Evolutionary conservation across 192 early-diverging fungal genomes (phyloP), one percentile per base, ranked within the genome.

Genomic region (Kickxella alabastrina): DNA sequence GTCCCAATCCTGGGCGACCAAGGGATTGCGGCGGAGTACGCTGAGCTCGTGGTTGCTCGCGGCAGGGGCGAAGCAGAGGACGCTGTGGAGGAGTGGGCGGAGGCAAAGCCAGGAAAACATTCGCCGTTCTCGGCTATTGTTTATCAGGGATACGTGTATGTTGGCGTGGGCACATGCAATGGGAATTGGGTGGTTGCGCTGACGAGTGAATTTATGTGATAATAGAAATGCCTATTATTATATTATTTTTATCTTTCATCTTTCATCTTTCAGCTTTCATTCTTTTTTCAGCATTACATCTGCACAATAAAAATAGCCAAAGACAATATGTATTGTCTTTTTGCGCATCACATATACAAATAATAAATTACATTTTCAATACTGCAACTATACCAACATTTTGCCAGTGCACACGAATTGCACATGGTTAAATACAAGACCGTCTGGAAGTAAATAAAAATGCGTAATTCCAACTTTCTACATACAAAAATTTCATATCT

Each of bases 131-230:
- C 54, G 10, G 43, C 34, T 4, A 50, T 58, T 12, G 24, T 49
- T 5, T 25, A 43, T 23, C 47, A 37, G 0, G 27, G 4, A 19
- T 50, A 49, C 13, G 31, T 43, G 39, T 50, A 58, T 24, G 56
- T 36, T 4, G 56, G 56, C 39, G 15, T 58, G 10, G 56, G 56
- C 14, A 25, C 36, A 3, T 58, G 56, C 17, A 31, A 48, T 18
- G 21, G 32, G 22, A 25, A 27, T 6, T 58, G 45, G 56, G 56
- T 49, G 0, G 56, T 25, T 3, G 47, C 50, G 6, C 22, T 58
- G 22, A 50, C 56, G 3, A 43, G 56, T 29, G 56, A 58, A 25
- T 58, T 58, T 35, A 35, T 37, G 15, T n/a, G n/a, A n/a, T n/a
- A n/a, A n/a, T 47, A 47, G 27, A 3, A 8, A 23, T 39, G 7